These are phyloP conservation scores for Trichoderma endophyticum DNA, from an alignment of 2,329 filamentous ascomycete genomes.

Conservation along the genomic window DNA sequence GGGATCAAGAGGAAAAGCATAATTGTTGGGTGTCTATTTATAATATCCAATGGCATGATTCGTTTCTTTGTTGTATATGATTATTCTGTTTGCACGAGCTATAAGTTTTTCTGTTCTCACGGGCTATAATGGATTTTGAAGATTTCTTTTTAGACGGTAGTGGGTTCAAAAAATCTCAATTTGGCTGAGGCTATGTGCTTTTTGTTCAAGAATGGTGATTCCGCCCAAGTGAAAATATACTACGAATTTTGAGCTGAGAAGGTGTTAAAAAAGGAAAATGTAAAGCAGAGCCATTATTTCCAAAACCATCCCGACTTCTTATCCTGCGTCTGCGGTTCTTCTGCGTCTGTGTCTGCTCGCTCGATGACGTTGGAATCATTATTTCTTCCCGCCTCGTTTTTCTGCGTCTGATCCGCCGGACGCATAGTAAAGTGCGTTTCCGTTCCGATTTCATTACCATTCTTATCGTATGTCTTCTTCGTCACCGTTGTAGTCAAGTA, in stretches of 20 bases:
- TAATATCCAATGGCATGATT: neutral
- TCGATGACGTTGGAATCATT: constrained; percentile 13
- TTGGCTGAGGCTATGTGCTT: neutral
- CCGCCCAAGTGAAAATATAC: neutral
- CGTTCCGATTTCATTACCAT: constrained; percentile 41
- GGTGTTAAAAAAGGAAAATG: neutral
- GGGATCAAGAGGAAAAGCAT: constrained; percentile 34
- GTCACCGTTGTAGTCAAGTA: constrained; percentile 42
- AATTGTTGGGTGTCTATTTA: neutral
- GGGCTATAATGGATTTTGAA: neutral
- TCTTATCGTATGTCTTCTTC: constrained; percentile 38
- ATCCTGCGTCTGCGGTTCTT: constrained; percentile 17
- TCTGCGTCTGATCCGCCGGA: constrained; percentile 26
- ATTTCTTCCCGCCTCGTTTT: constrained; percentile 18
- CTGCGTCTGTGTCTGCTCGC: neutral
- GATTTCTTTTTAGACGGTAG: neutral
- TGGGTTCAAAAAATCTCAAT: neutral
- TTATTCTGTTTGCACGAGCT: neutral
- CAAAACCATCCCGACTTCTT: constrained; percentile 40
- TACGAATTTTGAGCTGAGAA: neutral
- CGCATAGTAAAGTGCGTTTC: constrained; percentile 36
- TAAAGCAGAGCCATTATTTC: constrained; percentile 29
- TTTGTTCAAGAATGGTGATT: neutral
- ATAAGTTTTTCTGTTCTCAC: neutral
- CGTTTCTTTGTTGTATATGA: neutral